Percentiles rank a stretch among this genome's conserved stretches.
Evolutionary conservation across 2,329 filamentous ascomycete genomes (phyloP).

Genomic region (Fusarium globosum): DNA sequence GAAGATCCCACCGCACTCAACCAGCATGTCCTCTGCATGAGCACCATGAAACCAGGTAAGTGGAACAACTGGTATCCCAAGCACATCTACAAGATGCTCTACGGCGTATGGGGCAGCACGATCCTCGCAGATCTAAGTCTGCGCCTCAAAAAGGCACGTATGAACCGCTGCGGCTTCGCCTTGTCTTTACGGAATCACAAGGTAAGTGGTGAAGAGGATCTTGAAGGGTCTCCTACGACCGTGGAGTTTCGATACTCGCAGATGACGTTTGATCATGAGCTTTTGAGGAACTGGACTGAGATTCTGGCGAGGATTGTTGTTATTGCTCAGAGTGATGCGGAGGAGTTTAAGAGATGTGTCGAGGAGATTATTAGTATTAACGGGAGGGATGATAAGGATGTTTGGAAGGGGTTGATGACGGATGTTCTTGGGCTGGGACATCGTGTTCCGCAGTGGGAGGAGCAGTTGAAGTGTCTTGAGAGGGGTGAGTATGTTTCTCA

Average conservation of each 20-base stretch:
- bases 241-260: constrained; percentile 44
- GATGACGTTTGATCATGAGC: constrained; percentile 40
- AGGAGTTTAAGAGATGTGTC: background rate
- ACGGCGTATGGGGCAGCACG: constrained; percentile 22
- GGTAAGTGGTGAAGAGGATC: background rate
- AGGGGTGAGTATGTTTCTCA: constrained; percentile 13
- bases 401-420: constrained; percentile 29
- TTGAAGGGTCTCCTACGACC: constrained; percentile 30
- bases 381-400: background rate
- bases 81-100: background rate
- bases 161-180: background rate
- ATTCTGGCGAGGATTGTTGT: constrained; percentile 26
- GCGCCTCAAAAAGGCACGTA: rapidly evolving
- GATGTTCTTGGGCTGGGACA: constrained; percentile 18
- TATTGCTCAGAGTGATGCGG: constrained; percentile 17
- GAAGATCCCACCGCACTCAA: background rate
- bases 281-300: constrained; percentile 39
- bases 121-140: background rate
- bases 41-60: background rate
- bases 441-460: constrained; percentile 33
- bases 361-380: background rate
- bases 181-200: background rate
- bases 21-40: background rate
- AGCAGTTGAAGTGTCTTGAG: constrained; percentile 29
- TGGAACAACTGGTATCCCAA: constrained; percentile 21